phyloP scores from a whole-genome alignment of 345 rosid species.

The Noccaea bulbosa region DNA sequence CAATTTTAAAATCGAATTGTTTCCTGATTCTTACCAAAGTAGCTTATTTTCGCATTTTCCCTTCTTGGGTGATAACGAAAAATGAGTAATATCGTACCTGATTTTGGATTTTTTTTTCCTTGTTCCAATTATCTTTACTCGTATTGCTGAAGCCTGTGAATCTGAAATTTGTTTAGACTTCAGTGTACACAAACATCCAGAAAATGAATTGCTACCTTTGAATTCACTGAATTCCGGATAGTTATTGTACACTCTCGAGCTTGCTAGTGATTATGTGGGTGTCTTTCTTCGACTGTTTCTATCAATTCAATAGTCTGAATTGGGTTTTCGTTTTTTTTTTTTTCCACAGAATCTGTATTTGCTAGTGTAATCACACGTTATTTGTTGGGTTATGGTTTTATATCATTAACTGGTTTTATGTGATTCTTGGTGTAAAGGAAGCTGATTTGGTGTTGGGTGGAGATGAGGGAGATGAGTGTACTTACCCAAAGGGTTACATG shows the following conservation, averaged over 20 bases:
- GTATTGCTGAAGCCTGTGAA: not conserved
- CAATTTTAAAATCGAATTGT: not conserved
- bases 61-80: not conserved
- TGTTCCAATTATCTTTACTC: not conserved
- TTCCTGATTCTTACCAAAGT: not conserved
- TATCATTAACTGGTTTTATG: not conserved
- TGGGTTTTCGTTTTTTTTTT: not conserved
- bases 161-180: not conserved
- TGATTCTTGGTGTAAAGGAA: conserved; percentile 54
- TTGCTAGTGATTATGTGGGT: conserved; percentile 4
- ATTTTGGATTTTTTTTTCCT: not conserved
- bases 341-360: conserved; percentile 1
- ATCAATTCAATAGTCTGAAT: not conserved
- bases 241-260: conserved; percentile 23
- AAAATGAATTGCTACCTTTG: not conserved
- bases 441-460: conserved; percentile 98
- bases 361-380: not conserved
- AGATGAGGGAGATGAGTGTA: conserved; percentile 94
- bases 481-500: conserved; percentile 81
- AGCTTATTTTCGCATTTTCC: not conserved
- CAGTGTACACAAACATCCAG: not conserved
- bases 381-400: conserved; percentile 7
- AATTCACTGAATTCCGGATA: not conserved
- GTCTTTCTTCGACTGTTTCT: conserved; percentile 4
- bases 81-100: not conserved